These are phyloP conservation scores for Cephaloascus albidus DNA, from an alignment of 805 yeast genomes.

Conservation along the genomic window DNA sequence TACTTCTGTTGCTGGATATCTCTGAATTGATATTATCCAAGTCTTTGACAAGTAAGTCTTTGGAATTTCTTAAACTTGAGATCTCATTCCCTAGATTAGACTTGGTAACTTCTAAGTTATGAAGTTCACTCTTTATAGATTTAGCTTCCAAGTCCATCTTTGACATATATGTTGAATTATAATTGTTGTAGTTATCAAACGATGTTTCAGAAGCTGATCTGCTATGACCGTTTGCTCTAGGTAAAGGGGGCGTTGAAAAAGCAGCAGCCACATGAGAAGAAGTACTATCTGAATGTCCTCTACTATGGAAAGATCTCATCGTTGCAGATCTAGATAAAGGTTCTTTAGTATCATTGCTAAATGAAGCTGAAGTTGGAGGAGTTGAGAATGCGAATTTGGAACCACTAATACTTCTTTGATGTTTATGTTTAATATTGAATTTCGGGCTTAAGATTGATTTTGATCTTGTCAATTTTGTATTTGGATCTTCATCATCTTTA, in stretches of 20 bases:
- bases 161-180: slow-evolving; percentile 7
- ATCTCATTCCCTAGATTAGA: background rate
- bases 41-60: background rate
- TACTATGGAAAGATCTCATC: slow-evolving; percentile 1
- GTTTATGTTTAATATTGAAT: slow-evolving; percentile 8
- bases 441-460: background rate
- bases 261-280: slow-evolving; percentile 18
- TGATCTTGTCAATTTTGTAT: background rate
- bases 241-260: slow-evolving; percentile 36
- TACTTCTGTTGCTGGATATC: background rate
- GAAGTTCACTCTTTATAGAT: slow-evolving; percentile 27
- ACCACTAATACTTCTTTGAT: slow-evolving; percentile 13
- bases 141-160: slow-evolving; percentile 29
- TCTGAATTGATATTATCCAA: background rate
- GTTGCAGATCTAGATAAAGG: background rate
- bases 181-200: slow-evolving; percentile 20
- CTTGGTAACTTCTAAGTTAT: slow-evolving; percentile 12
- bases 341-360: too few relatives aligned
- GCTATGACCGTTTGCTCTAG: slow-evolving; percentile 20
- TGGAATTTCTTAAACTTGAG: background rate
- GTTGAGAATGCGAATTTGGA: slow-evolving; percentile 3
- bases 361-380: slow-evolving; percentile 2
- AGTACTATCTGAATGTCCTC: slow-evolving; percentile 30
- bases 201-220: slow-evolving; percentile 35
- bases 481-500: background rate